Base-by-base conservation (phyloP, 345 rosid genomes). In the Salix udensis region DNA sequence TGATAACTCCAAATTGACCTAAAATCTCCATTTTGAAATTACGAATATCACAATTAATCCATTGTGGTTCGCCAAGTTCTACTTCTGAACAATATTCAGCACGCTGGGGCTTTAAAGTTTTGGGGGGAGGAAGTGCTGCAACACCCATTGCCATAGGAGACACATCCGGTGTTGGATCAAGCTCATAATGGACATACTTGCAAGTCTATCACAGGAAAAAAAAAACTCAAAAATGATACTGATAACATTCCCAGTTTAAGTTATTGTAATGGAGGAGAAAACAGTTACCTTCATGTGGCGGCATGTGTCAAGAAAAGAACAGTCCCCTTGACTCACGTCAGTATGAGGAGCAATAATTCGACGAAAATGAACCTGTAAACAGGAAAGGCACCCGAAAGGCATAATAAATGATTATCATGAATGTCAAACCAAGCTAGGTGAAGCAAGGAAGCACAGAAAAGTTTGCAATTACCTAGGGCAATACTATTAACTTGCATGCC, bases 301-400 rank as follows among this genome's bases (percentile, higher is more conserved):
- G 82, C 99, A 96, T 77, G 99, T 96, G 85, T 96, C 99, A 13
- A 96, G 97, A 87, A 96, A 96, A 74, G 99, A 96, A 84, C 99
- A 96, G 78, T 96, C 99, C 76, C 99, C 99, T 79, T 93, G 88
- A 82, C 89, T 89, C 77, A 92, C 77, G 36, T 96, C 98, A 15
- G 99, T 96, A 79, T 96, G 99, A 75, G 93, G 92, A 84, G 99
- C 97, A 70, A 96, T 92, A 55, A 93, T 88, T 74, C 97, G 87
- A 68, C 98, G 91, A 36, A 96, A 96, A 87, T 96, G 99, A 80
- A 96, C 95, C 99, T 96, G 88, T 28, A 87, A 82, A 68, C 61
- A 70, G 31, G 30, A 24, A 7, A 36, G 70, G 53, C 46, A 70
- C 44, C 50, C 30, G 58, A 76, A 64, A 67, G 44, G 23, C 18